Conservation (phyloP, 139 green algal species). For the Chlamydomonas sphaeroides region DNA sequence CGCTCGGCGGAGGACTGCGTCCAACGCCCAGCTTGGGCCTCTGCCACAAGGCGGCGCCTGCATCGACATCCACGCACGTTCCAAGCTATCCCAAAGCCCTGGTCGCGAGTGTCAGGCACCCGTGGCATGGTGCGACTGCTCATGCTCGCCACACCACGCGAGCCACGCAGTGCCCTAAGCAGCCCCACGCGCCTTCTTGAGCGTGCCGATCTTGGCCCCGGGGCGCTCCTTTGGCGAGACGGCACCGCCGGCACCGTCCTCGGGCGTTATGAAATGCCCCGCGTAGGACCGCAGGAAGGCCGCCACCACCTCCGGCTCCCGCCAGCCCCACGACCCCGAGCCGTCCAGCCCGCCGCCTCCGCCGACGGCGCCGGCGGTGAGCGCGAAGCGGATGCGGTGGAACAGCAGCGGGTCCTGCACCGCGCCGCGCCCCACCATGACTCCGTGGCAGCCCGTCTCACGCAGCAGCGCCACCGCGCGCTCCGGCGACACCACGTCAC, state of each 20-base stretch:
- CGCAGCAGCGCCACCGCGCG: conserved; percentile 53
- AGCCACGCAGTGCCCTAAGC: no score
- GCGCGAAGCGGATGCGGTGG: conserved; percentile 24
- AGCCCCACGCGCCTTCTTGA: neutral
- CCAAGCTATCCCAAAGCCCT: no score
- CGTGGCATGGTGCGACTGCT: no score
- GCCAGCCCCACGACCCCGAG: neutral
- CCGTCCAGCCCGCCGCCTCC: neutral
- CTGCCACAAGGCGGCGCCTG: no score
- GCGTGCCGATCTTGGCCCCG: neutral
- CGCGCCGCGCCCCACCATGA: conserved; percentile 73
- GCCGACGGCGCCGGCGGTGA: neutral
- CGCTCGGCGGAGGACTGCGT: no score
- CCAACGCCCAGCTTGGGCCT: no score
- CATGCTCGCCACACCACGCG: no score
- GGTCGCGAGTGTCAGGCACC: no score
- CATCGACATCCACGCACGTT: no score
- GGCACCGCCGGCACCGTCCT: neutral
- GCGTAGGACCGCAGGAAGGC: conserved; percentile 26
- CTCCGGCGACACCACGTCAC: conserved; percentile 65
- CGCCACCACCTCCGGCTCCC: conserved; percentile 13
- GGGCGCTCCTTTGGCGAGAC: neutral
- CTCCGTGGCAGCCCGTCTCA: conserved; percentile 62
- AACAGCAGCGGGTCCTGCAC: conserved; percentile 74
- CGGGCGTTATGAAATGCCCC: neutral